These are phyloP conservation scores for Davidsoniella eucalypti DNA, from an alignment of 2,329 filamentous ascomycete genomes.

Conservation along the genomic window DNA sequence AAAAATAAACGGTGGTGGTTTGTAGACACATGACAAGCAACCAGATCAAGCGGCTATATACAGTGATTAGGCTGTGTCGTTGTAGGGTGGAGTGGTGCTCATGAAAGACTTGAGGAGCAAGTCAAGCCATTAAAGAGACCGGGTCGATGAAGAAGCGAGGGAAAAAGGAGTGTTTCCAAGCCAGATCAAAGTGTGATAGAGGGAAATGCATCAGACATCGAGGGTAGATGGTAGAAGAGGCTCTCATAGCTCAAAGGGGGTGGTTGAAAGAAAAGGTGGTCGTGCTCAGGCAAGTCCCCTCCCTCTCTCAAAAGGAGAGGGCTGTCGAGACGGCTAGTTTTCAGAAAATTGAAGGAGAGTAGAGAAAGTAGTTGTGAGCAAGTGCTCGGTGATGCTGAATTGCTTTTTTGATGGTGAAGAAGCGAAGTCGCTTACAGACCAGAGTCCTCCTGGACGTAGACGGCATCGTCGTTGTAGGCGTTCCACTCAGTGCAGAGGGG, in stretches of 20 bases:
- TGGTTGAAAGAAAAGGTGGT: background rate
- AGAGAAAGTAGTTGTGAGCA: background rate
- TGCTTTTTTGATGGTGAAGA: background rate
- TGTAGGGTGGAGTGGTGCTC: background rate
- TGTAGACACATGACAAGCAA: constrained; percentile 5
- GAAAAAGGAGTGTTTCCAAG: too few relatives aligned
- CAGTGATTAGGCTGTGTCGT: constrained; percentile 1
- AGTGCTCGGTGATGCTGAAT: too few relatives aligned
- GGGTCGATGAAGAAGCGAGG: background rate
- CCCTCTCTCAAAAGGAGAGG: constrained; percentile 5
- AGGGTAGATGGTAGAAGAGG: constrained; percentile 1
- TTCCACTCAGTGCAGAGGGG: constrained; percentile 13
- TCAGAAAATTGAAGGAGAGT: background rate
- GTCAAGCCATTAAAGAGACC: background rate
- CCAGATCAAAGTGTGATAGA: too few relatives aligned
- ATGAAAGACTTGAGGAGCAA: background rate
- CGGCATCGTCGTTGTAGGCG: constrained; percentile 12
- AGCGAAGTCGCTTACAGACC: constrained; percentile 12
- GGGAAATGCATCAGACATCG: background rate
- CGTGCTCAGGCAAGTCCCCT: background rate
- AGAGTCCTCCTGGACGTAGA: constrained; percentile 14
- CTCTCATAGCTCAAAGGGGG: background rate
- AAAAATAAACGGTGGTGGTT: background rate
- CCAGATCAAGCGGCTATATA: constrained; percentile 6
- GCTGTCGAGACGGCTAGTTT: too few relatives aligned